Evolutionary conservation across 805 yeast species (phyloP).

Genomic region (Phaffomyces thermotolerans): DNA sequence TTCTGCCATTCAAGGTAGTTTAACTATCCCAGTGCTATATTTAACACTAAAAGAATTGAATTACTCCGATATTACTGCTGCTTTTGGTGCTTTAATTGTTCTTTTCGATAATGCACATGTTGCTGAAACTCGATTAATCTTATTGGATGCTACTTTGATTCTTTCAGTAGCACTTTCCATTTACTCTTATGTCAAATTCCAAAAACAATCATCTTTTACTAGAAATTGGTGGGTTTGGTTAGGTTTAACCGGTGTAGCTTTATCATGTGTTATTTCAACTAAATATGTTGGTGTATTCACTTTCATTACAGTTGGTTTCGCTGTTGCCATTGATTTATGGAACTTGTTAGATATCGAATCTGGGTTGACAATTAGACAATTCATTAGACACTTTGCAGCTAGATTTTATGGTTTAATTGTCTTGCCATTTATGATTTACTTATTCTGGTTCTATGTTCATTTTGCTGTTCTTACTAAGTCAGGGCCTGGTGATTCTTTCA

Average conservation of each 20-base stretch:
- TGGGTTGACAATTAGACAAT: constrained; percentile 51
- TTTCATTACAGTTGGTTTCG: constrained; percentile 78
- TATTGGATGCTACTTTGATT: constrained; percentile 85
- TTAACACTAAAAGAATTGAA: constrained; percentile 80
- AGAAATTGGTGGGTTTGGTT: constrained; percentile 85
- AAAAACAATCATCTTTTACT: constrained; percentile 60
- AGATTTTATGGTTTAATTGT: constrained; percentile 67
- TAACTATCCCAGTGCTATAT: constrained; percentile 79
- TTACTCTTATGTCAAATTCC: constrained; percentile 72
- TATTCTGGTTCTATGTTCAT: constrained; percentile 89
- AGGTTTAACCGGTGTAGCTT: constrained; percentile 68
- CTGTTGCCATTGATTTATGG: constrained; percentile 87
- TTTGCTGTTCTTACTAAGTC: constrained; percentile 74
- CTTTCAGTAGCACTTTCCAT: constrained; percentile 77
- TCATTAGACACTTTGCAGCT: constrained; percentile 65
- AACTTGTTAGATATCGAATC: constrained; percentile 62
- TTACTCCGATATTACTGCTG: constrained; percentile 70
- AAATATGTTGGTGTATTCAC: constrained; percentile 96
- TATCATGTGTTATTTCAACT: constrained; percentile 90
- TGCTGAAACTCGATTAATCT: constrained; percentile 81
- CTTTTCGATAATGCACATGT: constrained; percentile 87
- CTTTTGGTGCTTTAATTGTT: constrained; percentile 69
- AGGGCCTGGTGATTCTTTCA: constrained; percentile 93
- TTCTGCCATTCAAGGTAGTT: constrained; percentile 73
- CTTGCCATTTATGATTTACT: constrained; percentile 73